phyloP scores from a whole-genome alignment of 768 basidiomycete species.

The Pulveroboletus frians region DNA sequence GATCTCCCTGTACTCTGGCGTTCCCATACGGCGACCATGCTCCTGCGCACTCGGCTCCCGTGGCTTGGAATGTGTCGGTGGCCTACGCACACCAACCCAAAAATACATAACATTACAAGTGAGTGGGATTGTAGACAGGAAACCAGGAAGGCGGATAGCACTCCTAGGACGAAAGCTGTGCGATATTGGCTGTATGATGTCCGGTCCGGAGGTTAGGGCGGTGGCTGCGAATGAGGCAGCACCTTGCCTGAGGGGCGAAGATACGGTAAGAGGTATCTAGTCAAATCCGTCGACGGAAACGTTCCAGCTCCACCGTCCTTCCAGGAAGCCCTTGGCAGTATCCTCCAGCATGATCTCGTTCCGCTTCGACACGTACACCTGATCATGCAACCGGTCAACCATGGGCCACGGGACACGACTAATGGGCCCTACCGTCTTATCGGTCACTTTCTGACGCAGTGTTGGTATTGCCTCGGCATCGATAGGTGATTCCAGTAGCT shows the following conservation, averaged over 20 bases:
- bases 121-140: constrained; percentile 3
- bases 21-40: too few species aligned
- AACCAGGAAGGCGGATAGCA: constrained; percentile 3
- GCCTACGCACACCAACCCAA: too few species aligned
- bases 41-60: too few species aligned
- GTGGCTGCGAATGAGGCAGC: background rate
- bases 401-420: background rate
- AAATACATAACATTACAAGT: constrained; percentile 13
- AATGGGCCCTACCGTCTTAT: constrained; percentile 70
- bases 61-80: too few species aligned
- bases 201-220: constrained; percentile 1
- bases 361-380: constrained; percentile 95
- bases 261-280: constrained; percentile 17
- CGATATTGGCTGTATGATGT: background rate
- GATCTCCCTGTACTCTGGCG: too few species aligned
- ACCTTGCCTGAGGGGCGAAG: background rate
- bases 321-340: constrained; percentile 84
- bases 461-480: constrained; percentile 78
- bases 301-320: constrained; percentile 85
- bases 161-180: background rate
- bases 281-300: constrained; percentile 66
- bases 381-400: background rate
- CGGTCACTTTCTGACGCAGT: constrained; percentile 88
- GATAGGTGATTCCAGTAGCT: constrained; percentile 86
- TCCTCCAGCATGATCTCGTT: constrained; percentile 95